Base-by-base conservation (phyloP, 768 basidiomycete species). In the Mycena amicta region DNA sequence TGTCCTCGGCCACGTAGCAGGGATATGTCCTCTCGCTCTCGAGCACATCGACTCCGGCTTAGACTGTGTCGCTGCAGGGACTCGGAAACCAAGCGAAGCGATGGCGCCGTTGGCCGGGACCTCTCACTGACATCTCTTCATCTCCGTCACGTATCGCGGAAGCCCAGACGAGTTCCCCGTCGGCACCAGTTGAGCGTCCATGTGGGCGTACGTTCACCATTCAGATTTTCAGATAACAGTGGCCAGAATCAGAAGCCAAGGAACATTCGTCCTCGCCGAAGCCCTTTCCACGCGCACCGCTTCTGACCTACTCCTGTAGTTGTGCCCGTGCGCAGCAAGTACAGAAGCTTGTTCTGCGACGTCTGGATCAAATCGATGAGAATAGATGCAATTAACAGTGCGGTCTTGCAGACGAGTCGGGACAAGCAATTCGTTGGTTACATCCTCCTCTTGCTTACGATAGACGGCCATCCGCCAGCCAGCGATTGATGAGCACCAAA, bases 401-500 rank as follows among this genome's bases (percentile, higher is more conserved):
- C n/a, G n/a, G n/a, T n/a, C n/a, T n/a, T n/a, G n/a, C n/a, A n/a
- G n/a, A n/a, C n/a, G n/a, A n/a, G n/a, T n/a, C n/a, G n/a, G n/a
- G n/a, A n/a, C n/a, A n/a, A n/a, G n/a, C n/a, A n/a, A n/a, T n/a
- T n/a, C n/a, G n/a, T n/a, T n/a, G n/a, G n/a, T n/a, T 5, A 28
- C 22, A 26, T 22, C 31, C n/a, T 47, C 46, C n/a, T n/a, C n/a
- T n/a, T n/a, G 37, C 5, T 37, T 23, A 15, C 26, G 56, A 68
- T 43, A 68, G 41, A 43, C 49, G 51, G 16, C 33, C 45, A 15
- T 49, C 67, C 29, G 72, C 70, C 49, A 83, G 50, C 81, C 80
- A 82, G 45, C 68, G 70, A 50, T 75, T 77, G 16, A 78, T 67
- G 16, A 84, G 69, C 18, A 68, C 74, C 27, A 84, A 68, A 6